Evolutionary conservation across 2,329 filamentous ascomycete genomes (phyloP).

Genomic region (Aureobasidium melanogenum): DNA sequence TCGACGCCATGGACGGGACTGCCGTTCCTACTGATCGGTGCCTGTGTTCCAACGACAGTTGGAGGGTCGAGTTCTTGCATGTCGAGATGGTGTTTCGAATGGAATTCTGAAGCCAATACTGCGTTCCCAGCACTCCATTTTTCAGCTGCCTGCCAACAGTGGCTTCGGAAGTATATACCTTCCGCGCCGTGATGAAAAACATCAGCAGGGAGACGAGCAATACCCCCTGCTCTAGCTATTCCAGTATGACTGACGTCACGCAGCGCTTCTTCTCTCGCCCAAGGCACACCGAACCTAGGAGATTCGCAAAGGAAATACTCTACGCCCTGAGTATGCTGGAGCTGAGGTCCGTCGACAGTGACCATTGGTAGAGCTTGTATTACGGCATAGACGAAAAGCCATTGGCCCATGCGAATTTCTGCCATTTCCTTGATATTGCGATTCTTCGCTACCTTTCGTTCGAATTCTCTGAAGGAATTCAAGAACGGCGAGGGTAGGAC

Average conservation of each 20-base stretch:
- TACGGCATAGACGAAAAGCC: constrained; percentile 73
- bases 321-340: constrained; percentile 60
- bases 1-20: constrained; percentile 13
- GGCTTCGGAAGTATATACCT: constrained; percentile 57
- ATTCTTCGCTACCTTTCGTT: constrained; percentile 57
- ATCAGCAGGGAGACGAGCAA: constrained; percentile 55
- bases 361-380: constrained; percentile 71
- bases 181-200: constrained; percentile 59
- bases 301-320: constrained; percentile 78
- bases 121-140: constrained; percentile 46
- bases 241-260: constrained; percentile 43
- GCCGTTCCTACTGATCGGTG: constrained; percentile 9
- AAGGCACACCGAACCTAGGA: constrained; percentile 62
- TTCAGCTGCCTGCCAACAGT: constrained; percentile 59
- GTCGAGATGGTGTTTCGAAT: constrained; percentile 19
- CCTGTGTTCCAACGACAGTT: not conserved
- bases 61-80: constrained; percentile 10
- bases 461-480: constrained; percentile 61
- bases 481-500: constrained; percentile 56
- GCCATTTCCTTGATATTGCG: constrained; percentile 57
- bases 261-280: constrained; percentile 55
- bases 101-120: constrained; percentile 22
- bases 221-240: constrained; percentile 66
- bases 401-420: constrained; percentile 66
- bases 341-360: constrained; percentile 63